Evolutionary conservation across 2,329 filamentous ascomycete species (phyloP).

Genomic region (Fusarium sororula): DNA sequence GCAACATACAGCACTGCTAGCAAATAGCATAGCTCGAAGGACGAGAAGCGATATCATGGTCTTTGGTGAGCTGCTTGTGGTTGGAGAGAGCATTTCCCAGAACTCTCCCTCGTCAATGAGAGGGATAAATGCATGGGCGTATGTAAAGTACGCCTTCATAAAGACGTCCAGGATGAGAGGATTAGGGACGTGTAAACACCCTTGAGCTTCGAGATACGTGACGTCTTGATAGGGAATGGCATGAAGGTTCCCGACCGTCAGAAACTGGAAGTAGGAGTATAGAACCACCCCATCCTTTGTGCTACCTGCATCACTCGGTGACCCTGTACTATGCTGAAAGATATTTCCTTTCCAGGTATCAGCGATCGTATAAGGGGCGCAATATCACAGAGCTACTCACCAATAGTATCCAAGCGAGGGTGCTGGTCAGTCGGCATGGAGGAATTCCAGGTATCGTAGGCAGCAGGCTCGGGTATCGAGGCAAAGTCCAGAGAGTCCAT

Average conservation of each 20-base stretch:
- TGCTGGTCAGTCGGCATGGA: background rate
- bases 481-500: background rate
- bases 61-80: background rate
- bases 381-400: background rate
- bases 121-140: background rate
- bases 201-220: background rate
- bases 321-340: background rate
- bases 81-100: background rate
- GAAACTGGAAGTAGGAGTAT: background rate
- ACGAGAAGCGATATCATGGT: background rate
- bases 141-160: background rate
- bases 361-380: accelerated
- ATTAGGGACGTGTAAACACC: background rate
- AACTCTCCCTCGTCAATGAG: background rate
- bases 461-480: background rate
- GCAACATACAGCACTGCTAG: background rate
- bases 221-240: background rate
- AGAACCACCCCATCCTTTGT: background rate
- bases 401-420: background rate
- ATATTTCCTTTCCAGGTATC: background rate
- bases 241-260: background rate
- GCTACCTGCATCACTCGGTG: background rate
- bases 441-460: background rate
- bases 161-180: background rate
- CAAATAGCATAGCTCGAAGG: background rate